Evolutionary conservation across 2,329 filamentous ascomycete genomes (phyloP).

Genomic region (Penicillium decumbens): DNA sequence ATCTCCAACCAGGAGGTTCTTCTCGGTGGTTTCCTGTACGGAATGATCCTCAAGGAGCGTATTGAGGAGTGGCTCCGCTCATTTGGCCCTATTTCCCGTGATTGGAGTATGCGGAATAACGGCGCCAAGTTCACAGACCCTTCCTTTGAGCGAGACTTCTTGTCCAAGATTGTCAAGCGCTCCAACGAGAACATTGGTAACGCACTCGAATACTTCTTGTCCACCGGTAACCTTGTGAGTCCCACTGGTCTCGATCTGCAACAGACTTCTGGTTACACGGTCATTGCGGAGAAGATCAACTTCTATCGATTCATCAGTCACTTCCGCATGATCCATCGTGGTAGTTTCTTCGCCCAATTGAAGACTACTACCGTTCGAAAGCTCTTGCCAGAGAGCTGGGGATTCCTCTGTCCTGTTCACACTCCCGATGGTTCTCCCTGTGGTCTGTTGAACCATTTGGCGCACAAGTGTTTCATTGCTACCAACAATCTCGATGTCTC

Average conservation of each 20-base stretch:
- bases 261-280: conserved; percentile 89
- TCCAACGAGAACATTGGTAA: conserved; percentile 86
- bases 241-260: conserved; percentile 90
- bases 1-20: conserved; percentile 95
- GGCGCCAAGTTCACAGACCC: conserved; percentile 64
- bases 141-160: conserved; percentile 75
- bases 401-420: conserved; percentile 94
- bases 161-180: conserved; percentile 68
- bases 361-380: conserved; percentile 98
- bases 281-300: conserved; percentile 98
- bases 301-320: conserved; percentile 98
- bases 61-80: conserved; percentile 84
- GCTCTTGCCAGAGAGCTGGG: conserved; percentile 93
- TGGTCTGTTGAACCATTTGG: conserved; percentile 87
- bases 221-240: conserved; percentile 88
- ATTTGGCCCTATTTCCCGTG: conserved; percentile 50
- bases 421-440: conserved; percentile 95
- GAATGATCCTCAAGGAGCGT: conserved; percentile 91
- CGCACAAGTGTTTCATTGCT: conserved; percentile 88
- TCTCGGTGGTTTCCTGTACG: conserved; percentile 87
- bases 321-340: conserved; percentile 98
- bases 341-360: conserved; percentile 95
- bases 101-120: conserved; percentile 52
- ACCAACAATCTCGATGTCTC: conserved; percentile 71
- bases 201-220: conserved; percentile 88